These are phyloP conservation scores for Colletotrichum sp. DNA, from an alignment of 2,329 filamentous ascomycete genomes.

Conservation along the genomic window DNA sequence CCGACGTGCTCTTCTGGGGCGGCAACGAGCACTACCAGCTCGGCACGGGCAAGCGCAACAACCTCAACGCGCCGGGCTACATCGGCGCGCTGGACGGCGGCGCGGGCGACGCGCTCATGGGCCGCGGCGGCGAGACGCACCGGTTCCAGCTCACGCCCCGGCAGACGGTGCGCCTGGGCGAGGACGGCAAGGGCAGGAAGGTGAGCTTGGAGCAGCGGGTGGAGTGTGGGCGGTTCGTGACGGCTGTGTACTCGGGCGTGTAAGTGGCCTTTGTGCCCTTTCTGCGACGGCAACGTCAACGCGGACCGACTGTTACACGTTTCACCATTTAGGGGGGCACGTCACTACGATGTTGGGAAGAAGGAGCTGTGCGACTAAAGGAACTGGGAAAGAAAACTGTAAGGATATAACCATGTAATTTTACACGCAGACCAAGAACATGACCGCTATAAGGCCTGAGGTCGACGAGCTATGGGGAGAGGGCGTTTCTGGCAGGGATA, in stretches of 20 bases:
- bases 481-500: not conserved
- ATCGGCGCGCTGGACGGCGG: slow-evolving; percentile 77
- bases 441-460: not conserved
- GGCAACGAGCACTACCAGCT: slow-evolving; percentile 94
- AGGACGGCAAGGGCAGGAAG: slow-evolving; percentile 65
- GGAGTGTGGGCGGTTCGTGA: slow-evolving; percentile 83
- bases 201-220: slow-evolving; percentile 84
- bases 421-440: not conserved
- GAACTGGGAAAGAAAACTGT: not conserved
- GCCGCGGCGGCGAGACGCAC: slow-evolving; percentile 68
- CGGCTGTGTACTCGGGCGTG: slow-evolving; percentile 78
- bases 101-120: slow-evolving; percentile 61
- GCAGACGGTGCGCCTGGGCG: slow-evolving; percentile 70
- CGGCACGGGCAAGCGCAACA: slow-evolving; percentile 87
- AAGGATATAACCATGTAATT: slow-evolving; percentile 16
- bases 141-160: slow-evolving; percentile 82
- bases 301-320: slow-evolving; percentile 1
- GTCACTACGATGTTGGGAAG: not conserved
- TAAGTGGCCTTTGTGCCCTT: slow-evolving; percentile 27
- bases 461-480: not conserved
- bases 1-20: slow-evolving; percentile 92
- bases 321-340: not conserved
- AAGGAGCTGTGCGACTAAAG: not conserved
- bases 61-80: slow-evolving; percentile 76
- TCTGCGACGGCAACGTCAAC: not conserved